Evolutionary conservation across 2,329 filamentous ascomycete species (phyloP).

Genomic region (Fusarium decemcellulare): DNA sequence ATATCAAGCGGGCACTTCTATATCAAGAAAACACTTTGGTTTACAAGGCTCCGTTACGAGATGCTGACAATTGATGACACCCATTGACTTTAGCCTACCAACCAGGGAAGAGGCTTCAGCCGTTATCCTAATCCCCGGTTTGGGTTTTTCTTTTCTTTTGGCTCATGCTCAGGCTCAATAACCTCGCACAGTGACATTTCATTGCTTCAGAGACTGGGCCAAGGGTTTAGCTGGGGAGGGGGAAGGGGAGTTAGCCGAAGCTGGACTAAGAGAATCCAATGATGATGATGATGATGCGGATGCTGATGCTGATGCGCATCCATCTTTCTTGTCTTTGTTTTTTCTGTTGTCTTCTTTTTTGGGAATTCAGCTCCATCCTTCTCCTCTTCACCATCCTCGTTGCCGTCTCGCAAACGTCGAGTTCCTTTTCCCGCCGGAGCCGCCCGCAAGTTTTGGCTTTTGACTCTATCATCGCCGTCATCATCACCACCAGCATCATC

Average conservation of each 20-base stretch:
- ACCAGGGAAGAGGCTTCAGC: conserved; percentile 25
- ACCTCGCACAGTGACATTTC: conserved; percentile 39
- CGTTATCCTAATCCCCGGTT: conserved; percentile 31
- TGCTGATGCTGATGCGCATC: conserved; percentile 22
- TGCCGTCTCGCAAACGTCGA: conserved; percentile 14
- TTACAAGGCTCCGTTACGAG: conserved; percentile 16
- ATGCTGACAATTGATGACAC: conserved; percentile 39
- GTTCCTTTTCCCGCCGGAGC: conserved; percentile 18
- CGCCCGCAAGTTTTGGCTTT: conserved; percentile 20
- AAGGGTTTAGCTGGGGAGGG: conserved; percentile 6
- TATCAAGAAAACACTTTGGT: not conserved
- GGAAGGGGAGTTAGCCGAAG: conserved; percentile 14
- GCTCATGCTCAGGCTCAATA: conserved; percentile 17
- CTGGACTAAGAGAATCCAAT: conserved; percentile 28
- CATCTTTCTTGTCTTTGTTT: conserved; percentile 3
- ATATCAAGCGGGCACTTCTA: not conserved
- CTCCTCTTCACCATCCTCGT: conserved; percentile 18
- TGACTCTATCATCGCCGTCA: conserved; percentile 12
- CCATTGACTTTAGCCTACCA: conserved; percentile 29
- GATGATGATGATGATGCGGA: conserved; percentile 26
- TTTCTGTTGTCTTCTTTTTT: not conserved
- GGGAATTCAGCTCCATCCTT: conserved; percentile 7
- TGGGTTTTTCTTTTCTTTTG: conserved; percentile 33
- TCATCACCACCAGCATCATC: conserved; percentile 19
- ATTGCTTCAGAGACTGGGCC: conserved; percentile 18